Base-by-base conservation (phyloP, 768 basidiomycete species). In the Cubamyces sp. region DNA sequence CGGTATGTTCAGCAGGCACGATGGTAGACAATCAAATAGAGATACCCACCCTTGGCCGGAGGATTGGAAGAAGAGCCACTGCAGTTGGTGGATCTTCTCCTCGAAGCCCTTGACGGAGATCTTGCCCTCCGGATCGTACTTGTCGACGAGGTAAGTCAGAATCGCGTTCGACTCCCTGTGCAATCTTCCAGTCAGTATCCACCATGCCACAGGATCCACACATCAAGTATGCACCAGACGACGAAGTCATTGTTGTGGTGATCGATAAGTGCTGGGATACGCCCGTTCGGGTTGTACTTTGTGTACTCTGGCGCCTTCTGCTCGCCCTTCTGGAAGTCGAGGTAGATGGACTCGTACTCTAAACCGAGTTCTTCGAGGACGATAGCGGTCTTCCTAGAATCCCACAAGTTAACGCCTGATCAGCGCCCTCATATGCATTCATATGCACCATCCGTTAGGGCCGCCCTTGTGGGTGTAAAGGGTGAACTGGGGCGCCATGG, bases 61-160 rank as follows among this genome's bases (percentile, higher is more conserved):
- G 15, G 65, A 54, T 45, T 68, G 65, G 65, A 78, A 80, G 70
- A 78, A 77, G 53, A 80, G 75, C 79, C 77, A 79, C 64, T 74
- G 75, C 25, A 76, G 60, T 42, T 54, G 60, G 18, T 41, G 12
- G 15, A 37, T 47, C 41, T 59, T 52, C 16, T 64, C 63, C 9
- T 60, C 39, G 15, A n/a, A 12, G 18, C 18, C 34, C 14, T 15
- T 30, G 45, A 30, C 26, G 19, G 57, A 56, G 40, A 68, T 39
- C 69, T 76, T 76, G 69, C 71, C 59, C 19, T 78, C 76, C 11
- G 54, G 65, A 65, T 82, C 81, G 65, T 79, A 80, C 55, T 73
- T 69, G 62, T 77, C 75, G 25, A 71, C 68, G 39, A 81, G 68
- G 68, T 78, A 80, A 2, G 75, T 62, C 30, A 79, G 55, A 55